phyloP scores from a whole-genome alignment of 2,329 filamentous ascomycete species.

The Fusarium sp. region DNA sequence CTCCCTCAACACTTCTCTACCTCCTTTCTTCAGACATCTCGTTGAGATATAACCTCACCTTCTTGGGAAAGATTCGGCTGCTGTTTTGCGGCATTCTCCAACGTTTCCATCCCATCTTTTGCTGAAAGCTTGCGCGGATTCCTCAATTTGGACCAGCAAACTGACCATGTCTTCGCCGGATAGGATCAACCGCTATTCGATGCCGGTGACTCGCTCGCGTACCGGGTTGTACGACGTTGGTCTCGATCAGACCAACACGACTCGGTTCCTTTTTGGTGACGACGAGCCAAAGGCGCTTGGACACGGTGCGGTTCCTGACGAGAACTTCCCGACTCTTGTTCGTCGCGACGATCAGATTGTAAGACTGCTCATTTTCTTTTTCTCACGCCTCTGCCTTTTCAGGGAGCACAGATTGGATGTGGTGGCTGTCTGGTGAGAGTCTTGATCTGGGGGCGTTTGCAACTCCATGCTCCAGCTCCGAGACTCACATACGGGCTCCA shows the following conservation, averaged over 20 bases:
- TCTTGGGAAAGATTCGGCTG: not conserved
- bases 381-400: not conserved
- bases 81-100: not conserved
- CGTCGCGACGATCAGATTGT: slow-evolving; percentile 71
- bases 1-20: not conserved
- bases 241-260: slow-evolving; percentile 86
- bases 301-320: slow-evolving; percentile 73
- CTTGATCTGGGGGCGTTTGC: slow-evolving; percentile 15
- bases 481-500: slow-evolving; percentile 31
- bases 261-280: slow-evolving; percentile 87
- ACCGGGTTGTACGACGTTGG: slow-evolving; percentile 75
- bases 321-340: slow-evolving; percentile 88
- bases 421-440: not conserved
- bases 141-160: not conserved
- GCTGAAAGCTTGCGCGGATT: not conserved
- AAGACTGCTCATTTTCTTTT: slow-evolving; percentile 47
- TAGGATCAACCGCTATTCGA: slow-evolving; percentile 90
- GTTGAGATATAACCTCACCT: not conserved
- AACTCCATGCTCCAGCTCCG: slow-evolving; percentile 21
- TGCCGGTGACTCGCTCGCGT: slow-evolving; percentile 83
- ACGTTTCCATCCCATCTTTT: slow-evolving; percentile 1
- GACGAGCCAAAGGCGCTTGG: slow-evolving; percentile 70
- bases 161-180: slow-evolving; percentile 41
- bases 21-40: not conserved
- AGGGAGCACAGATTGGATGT: not conserved